Percentiles rank a stretch among this genome's conserved stretches.
These are phyloP conservation scores for Cystoderma amianthinum DNA, from an alignment of 768 basidiomycete species.

Conservation along the genomic window DNA sequence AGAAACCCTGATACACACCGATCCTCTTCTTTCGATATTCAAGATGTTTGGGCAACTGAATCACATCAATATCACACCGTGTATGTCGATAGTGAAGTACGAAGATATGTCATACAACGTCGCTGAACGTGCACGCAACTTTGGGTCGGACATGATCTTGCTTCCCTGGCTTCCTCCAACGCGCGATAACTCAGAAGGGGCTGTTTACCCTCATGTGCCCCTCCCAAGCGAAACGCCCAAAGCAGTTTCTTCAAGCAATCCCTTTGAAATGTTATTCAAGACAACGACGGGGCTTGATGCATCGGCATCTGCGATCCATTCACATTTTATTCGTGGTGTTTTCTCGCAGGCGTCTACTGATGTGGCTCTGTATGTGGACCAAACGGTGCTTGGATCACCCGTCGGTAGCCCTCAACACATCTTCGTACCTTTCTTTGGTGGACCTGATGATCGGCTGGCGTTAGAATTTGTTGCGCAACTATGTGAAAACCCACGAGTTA, in stretches of 20 bases:
- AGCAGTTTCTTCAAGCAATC: conserved; percentile 34
- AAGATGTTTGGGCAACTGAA: conserved; percentile 72
- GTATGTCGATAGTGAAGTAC: conserved; percentile 68
- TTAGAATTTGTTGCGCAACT: conserved; percentile 82
- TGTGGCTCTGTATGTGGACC: conserved; percentile 81
- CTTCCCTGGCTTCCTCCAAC: conserved; percentile 69
- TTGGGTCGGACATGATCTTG: conserved; percentile 67
- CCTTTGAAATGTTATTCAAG: conserved; percentile 69
- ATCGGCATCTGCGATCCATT: conserved; percentile 53
- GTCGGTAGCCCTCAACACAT: conserved; percentile 37
- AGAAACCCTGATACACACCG: conserved; percentile 62
- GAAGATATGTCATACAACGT: conserved; percentile 72
- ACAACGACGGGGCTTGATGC: conserved; percentile 21
- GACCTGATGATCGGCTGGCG: conserved; percentile 87
- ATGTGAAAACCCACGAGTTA: conserved; percentile 59
- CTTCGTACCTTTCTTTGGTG: conserved; percentile 90
- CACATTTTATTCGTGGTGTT: conserved; percentile 78
- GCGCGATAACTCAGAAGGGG: conserved; percentile 11
- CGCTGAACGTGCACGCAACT: conserved; percentile 53
- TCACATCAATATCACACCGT: conserved; percentile 54
- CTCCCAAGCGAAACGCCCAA: conserved; percentile 7
- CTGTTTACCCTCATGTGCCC: conserved; percentile 6
- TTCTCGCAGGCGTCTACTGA: conserved; percentile 68
- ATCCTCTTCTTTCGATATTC: conserved; percentile 69
- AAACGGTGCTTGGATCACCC: conserved; percentile 28